Evolutionary conservation across 306 rosid genomes (phyloP), one percentile per base, ranked within the genome.

Genomic region (Quercus engelmannii): DNA sequence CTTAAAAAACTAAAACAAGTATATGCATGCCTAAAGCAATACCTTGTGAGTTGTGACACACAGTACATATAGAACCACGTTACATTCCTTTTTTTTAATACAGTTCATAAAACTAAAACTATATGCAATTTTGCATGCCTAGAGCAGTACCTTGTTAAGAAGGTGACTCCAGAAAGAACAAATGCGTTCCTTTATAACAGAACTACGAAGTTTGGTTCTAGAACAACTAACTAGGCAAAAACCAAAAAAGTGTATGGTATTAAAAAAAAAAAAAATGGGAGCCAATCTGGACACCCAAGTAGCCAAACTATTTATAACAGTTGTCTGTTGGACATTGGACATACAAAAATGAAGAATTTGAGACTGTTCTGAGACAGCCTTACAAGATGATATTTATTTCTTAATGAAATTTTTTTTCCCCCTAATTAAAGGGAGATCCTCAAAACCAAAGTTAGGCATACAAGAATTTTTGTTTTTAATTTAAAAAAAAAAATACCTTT

Each of bases 141-240:
- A 74, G 52, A 67, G 2, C 12, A 64, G 28, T 90, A 92, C 91
- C 92, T 88, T 86, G 85, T 7, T 71, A 81, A 83, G 83, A 62
- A 74, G 81, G 64, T 78, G 84, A 17, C 91, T 90, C 14, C 82
- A 41, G 69, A 92, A 89, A 46, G 4, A 46, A 46, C 4, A 46
- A 46, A 25, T 4, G 31, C 14, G 4, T 59, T 59, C 31, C 4
- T 58, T 23, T 59, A 20, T 59, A 59, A 20, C 15, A 59, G 28
- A 20, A n/a, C 65, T 59, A n/a, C 65, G 4, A 20, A 59, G 30
- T 13, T 59, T 62, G n/a, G 30, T 62, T 28, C 69, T 13, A 28
- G 69, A 26, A 62, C 0, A 19, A 31, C 69, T 26, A 26, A 23
- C 12, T 2, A 20, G 12, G 18, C 25, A 1, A 1, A 26, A 59